Evolutionary conservation across 306 rosid species (phyloP).

Genomic region (Cucurbita ficifolia): DNA sequence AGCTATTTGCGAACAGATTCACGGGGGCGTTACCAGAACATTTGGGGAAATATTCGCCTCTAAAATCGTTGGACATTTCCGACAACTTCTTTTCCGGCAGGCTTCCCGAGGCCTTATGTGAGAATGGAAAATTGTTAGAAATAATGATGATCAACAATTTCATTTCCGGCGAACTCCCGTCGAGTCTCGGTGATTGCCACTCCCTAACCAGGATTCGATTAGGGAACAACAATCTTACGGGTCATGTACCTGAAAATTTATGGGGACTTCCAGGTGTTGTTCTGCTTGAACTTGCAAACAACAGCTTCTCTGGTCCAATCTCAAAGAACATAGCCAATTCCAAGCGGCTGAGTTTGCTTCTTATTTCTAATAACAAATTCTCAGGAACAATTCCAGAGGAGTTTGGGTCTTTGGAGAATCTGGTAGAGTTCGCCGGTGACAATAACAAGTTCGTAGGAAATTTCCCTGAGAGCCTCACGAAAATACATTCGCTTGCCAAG

Average conservation of each 20-base stretch:
- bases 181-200: conserved; percentile 38
- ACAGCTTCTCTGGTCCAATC: conserved; percentile 48
- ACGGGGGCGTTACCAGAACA: conserved; percentile 45
- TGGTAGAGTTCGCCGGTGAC: conserved; percentile 38
- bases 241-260: conserved; percentile 51
- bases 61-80: conserved; percentile 57
- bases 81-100: conserved; percentile 41
- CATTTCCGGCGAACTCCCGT: conserved; percentile 51
- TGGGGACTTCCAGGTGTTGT: conserved; percentile 71
- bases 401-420: conserved; percentile 46
- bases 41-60: conserved; percentile 49
- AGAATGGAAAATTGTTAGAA: conserved; percentile 40
- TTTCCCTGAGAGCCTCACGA: conserved; percentile 40
- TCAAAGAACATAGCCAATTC: conserved; percentile 51
- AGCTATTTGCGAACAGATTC: conserved; percentile 44
- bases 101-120: conserved; percentile 49
- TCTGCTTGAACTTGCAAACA: conserved; percentile 44
- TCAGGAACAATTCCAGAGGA: conserved; percentile 58
- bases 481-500: conserved; percentile 42
- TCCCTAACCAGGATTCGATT: conserved; percentile 49
- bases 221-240: conserved; percentile 41
- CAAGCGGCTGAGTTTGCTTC: conserved; percentile 32
- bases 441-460: conserved; percentile 40
- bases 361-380: conserved; percentile 46
- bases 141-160: conserved; percentile 42